These are phyloP conservation scores for Rhodamnia rubescens DNA, from an alignment of 345 rosid genomes.

Conservation along the genomic window DNA sequence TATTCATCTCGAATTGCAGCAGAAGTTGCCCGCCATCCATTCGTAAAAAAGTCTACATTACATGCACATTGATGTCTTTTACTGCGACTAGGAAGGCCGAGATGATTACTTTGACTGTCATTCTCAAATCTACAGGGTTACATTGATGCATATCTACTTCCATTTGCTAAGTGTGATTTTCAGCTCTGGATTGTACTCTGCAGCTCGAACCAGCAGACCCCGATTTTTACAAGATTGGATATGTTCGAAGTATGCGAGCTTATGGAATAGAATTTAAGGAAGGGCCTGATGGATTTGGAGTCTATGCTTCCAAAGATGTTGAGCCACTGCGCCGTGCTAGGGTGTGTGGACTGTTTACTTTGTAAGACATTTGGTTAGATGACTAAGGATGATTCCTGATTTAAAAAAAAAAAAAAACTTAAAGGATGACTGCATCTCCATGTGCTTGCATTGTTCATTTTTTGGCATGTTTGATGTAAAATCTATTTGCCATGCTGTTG, in stretches of 20 bases:
- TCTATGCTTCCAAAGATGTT: constrained; percentile 83
- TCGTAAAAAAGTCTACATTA: neutral
- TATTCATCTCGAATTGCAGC: neutral
- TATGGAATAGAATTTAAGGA: constrained; percentile 85
- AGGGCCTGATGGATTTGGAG: constrained; percentile 87
- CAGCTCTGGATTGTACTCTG: neutral
- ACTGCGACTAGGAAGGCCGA: neutral
- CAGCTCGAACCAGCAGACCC: constrained; percentile 78
- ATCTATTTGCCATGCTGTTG: neutral
- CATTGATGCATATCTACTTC: neutral
- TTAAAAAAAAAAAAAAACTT: too few relatives aligned
- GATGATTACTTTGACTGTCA: neutral
- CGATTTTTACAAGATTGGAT: constrained; percentile 91
- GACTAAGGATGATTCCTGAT: neutral
- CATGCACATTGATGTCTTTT: neutral
- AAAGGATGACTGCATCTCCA: neutral
- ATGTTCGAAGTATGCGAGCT: constrained; percentile 73
- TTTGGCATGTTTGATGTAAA: neutral
- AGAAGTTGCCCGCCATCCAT: neutral
- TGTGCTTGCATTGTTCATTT: neutral
- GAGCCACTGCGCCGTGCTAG: constrained; percentile 83
- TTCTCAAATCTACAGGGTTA: neutral
- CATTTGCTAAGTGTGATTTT: neutral
- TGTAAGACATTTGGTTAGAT: neutral
- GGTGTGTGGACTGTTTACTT: constrained; percentile 28